Conservation (phyloP, 352 stramenopile species). For the Aphanomyces stellatus region DNA sequence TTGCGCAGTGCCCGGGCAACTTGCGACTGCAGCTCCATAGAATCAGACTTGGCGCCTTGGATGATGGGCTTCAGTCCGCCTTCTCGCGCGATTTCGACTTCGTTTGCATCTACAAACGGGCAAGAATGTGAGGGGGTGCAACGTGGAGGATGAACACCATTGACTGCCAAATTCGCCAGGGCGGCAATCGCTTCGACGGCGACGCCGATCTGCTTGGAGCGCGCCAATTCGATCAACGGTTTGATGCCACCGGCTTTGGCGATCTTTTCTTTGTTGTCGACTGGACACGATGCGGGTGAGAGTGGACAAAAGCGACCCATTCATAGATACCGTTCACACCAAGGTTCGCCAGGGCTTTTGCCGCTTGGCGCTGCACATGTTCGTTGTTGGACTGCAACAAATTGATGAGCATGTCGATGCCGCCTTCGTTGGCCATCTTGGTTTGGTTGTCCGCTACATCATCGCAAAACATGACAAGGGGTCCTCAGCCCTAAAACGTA, state of each 20-base stretch:
- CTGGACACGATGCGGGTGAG: slow-evolving; percentile 22
- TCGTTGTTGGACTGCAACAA: slow-evolving; percentile 79
- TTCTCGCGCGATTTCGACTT: slow-evolving; percentile 84
- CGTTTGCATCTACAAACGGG: slow-evolving; percentile 72
- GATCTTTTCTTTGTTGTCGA: slow-evolving; percentile 91
- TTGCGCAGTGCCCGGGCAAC: slow-evolving; percentile 88
- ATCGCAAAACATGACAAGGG: neutral
- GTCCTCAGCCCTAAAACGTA: slow-evolving; percentile 23
- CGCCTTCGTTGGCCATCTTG: slow-evolving; percentile 88
- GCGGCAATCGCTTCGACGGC: slow-evolving; percentile 89
- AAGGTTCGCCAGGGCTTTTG: slow-evolving; percentile 91
- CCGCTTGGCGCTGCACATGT: slow-evolving; percentile 88
- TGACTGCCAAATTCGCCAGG: slow-evolving; percentile 91
- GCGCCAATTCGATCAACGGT: slow-evolving; percentile 73
- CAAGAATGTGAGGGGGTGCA: neutral
- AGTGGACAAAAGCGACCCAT: neutral
- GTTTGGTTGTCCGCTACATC: slow-evolving; percentile 88
- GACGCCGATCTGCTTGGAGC: slow-evolving; percentile 77
- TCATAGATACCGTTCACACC: slow-evolving; percentile 71
- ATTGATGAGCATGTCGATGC: slow-evolving; percentile 91
- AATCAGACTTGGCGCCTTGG: slow-evolving; percentile 64
- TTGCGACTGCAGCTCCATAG: slow-evolving; percentile 80
- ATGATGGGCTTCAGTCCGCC: slow-evolving; percentile 89
- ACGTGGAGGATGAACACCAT: slow-evolving; percentile 40
- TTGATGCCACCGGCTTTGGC: slow-evolving; percentile 85